A percentile compares a stretch with the other conserved stretches of the same genome.
These are phyloP conservation scores for Emydomyces testavorans DNA, from an alignment of 2,329 filamentous ascomycete species.

Conservation along the genomic window DNA sequence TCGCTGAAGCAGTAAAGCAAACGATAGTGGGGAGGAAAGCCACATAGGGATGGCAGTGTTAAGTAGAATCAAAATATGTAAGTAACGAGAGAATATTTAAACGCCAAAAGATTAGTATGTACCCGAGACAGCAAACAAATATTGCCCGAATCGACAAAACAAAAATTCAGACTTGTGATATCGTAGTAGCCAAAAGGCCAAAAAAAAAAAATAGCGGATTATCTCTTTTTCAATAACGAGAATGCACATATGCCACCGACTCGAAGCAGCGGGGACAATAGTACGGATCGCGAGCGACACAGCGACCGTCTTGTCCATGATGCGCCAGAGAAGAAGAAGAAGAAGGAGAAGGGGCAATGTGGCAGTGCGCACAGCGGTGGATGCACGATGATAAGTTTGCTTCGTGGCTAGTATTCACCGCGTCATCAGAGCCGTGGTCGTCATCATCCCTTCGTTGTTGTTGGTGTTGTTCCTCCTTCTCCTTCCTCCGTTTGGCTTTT, in stretches of 20 bases:
- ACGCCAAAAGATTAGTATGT: no score
- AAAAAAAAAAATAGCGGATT: not conserved
- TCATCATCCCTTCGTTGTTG: not conserved
- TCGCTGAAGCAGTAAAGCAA: no score
- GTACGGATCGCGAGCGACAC: not conserved
- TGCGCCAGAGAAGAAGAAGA: not conserved
- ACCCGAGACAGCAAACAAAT: no score
- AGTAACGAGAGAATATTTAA: no score
- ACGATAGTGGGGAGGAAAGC: no score
- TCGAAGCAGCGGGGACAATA: not conserved
- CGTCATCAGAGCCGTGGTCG: not conserved
- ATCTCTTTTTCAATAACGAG: not conserved
- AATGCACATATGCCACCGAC: not conserved
- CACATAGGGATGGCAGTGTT: no score
- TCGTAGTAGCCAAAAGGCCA: no score
- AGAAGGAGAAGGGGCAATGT: not conserved
- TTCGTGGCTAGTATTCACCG: not conserved
- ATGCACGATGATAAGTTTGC: not conserved
- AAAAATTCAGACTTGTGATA: no score
- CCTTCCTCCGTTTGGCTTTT: conserved; percentile 3
- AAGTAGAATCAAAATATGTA: no score
- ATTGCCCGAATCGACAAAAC: no score
- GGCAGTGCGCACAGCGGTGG: conserved; percentile 1
- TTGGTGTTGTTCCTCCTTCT: conserved; percentile 27
- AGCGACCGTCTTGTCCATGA: not conserved